A percentile compares a stretch with the other conserved stretches of the same genome.
Conservation (phyloP, 2,329 filamentous ascomycete species). For the Claviceps purpurea region DNA sequence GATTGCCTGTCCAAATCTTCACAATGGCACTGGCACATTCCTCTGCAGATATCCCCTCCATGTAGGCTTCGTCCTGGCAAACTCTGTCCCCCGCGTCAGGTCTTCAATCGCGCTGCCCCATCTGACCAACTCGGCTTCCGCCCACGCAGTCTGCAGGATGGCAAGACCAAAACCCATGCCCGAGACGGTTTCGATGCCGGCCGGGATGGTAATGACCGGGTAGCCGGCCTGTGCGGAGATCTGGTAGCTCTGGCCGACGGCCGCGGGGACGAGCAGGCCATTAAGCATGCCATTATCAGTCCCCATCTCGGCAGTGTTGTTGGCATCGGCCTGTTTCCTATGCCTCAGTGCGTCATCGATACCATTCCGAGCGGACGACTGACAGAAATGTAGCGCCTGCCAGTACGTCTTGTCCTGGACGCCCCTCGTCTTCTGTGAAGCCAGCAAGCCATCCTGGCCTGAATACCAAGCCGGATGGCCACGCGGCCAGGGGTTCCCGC, state of each 20-base stretch:
- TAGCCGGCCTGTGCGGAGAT: conserved; percentile 66
- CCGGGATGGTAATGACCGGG: conserved; percentile 57
- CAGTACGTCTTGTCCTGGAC: conserved; percentile 51
- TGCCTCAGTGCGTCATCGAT: conserved; percentile 51
- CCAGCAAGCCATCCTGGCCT: conserved; percentile 59
- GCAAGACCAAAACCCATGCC: conserved; percentile 51
- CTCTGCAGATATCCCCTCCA: conserved; percentile 38
- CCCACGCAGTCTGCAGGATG: conserved; percentile 47
- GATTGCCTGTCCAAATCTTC: too few relatives aligned
- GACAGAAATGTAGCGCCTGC: conserved; percentile 50
- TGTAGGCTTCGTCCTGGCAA: conserved; percentile 34
- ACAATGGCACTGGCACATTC: conserved; percentile 28
- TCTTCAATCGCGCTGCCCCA: conserved; percentile 53
- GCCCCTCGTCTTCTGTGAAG: conserved; percentile 47
- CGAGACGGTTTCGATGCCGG: conserved; percentile 36
- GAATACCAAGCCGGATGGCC: conserved; percentile 50
- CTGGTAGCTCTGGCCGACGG: conserved; percentile 54
- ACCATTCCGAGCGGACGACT: conserved; percentile 46
- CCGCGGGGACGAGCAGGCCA: conserved; percentile 54
- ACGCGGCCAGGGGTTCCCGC: conserved; percentile 43
- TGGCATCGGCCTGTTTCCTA: conserved; percentile 1
- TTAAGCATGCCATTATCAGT: conserved; percentile 26
- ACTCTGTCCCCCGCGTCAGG: conserved; percentile 28
- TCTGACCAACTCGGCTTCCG: conserved; percentile 41
- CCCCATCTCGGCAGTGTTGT: conserved; percentile 22